Evolutionary conservation across 371 early-diverging fungal genomes (phyloP).

Genomic region (Circinella minor): DNA sequence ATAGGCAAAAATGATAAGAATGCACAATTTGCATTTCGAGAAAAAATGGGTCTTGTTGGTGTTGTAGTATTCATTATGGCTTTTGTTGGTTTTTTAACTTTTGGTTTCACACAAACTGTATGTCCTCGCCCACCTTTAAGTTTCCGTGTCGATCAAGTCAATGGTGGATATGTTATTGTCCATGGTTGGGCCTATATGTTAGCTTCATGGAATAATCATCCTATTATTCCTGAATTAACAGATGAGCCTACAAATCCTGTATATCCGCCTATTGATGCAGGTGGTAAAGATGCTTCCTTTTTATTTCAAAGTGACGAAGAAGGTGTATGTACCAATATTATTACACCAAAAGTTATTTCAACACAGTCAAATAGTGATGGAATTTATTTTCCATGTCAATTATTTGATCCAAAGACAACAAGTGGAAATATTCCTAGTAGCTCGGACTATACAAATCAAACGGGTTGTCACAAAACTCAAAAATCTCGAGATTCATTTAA

Average conservation of each 20-base stretch:
- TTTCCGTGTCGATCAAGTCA: slow-evolving; percentile 43
- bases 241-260: slow-evolving; percentile 55
- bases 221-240: slow-evolving; percentile 43
- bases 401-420: slow-evolving; percentile 43
- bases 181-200: slow-evolving; percentile 66
- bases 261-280: slow-evolving; percentile 67
- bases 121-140: slow-evolving; percentile 58
- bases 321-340: slow-evolving; percentile 58
- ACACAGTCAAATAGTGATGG: slow-evolving; percentile 24
- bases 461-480: slow-evolving; percentile 70
- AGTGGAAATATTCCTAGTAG: slow-evolving; percentile 42
- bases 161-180: slow-evolving; percentile 55
- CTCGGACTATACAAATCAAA: slow-evolving; percentile 52
- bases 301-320: slow-evolving; percentile 74
- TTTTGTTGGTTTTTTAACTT: slow-evolving; percentile 78
- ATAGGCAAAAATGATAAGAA: slow-evolving; percentile 56
- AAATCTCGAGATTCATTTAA: slow-evolving; percentile 41
- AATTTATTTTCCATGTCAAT: slow-evolving; percentile 69
- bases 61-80: slow-evolving; percentile 75
- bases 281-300: slow-evolving; percentile 78
- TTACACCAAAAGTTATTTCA: slow-evolving; percentile 46
- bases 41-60: slow-evolving; percentile 80
- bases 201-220: slow-evolving; percentile 62
- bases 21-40: slow-evolving; percentile 84
- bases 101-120: slow-evolving; percentile 67